Evolutionary conservation across 2,329 filamentous ascomycete species (phyloP), one percentile per base, ranked within the genome.

Genomic region (Coniosporium tulheliwenetii): DNA sequence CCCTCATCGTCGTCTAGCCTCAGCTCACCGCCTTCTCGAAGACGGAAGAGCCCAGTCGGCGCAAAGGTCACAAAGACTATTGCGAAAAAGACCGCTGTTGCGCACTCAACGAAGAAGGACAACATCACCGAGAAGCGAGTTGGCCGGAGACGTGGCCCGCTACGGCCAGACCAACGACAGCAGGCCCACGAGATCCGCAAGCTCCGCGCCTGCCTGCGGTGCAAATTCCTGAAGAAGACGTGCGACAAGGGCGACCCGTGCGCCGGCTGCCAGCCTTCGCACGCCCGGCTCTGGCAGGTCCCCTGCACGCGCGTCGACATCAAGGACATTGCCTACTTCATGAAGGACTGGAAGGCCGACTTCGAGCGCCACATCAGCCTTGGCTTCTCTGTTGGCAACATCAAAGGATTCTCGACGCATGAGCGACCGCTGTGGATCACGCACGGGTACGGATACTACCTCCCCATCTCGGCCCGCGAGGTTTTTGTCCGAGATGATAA

Each of bases 211-310:
- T 96, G 89, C 61, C 69, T 96, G 52, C 80, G 89, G 49, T 96
- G 89, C 75, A 95, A 95, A 67, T 96, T 95, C 69, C 71, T 96
- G 60, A 96, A 96, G 75, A 96, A 96, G 75, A 95, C 89, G 38
- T 96, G 89, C 58, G 89, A 96, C 63, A 95, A 93, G 69, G 89
- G 89, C 47, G 87, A 95, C 66, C 89, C 89, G 43, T 96, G 89
- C 63, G 83, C 81, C 53, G 89, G 89, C 38, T 96, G 89, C 67
- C 84, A 94, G 66, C 89, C 89, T 39, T 93, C 87, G 14, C 89
- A 96, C 61, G 89, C 89, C 47, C 80, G 89, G 48, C 71, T 96
- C 40, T 96, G 89, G 89, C 87, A 95, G 65, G 89, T 96, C 36
- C 89, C 89, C 45, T 96, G 89, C 70, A 96, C 89, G 34, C 83